A percentile compares a stretch with the other conserved stretches of the same genome.
Conservation (phyloP, 1,139 yeast species). For the Nakaseomyces delphensis region DNA sequence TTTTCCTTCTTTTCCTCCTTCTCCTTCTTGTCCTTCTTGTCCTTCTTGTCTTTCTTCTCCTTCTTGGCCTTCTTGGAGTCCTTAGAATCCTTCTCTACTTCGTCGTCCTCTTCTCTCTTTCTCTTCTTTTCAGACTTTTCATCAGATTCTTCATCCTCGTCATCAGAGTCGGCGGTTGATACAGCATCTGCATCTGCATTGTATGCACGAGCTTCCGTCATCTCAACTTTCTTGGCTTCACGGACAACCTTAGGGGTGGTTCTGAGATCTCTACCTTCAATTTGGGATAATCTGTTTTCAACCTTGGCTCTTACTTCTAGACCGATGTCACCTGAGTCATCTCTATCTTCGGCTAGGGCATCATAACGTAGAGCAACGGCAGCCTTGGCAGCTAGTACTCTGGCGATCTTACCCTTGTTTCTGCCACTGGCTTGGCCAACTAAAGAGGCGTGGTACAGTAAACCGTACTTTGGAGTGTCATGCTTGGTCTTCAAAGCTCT, state of each 20-base stretch:
- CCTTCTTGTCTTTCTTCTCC: conserved; percentile 37
- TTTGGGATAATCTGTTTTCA: conserved; percentile 86
- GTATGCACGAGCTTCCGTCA: conserved; percentile 77
- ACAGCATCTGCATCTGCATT: conserved; percentile 81
- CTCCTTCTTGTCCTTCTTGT: conserved; percentile 39
- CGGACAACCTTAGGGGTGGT: conserved; percentile 68
- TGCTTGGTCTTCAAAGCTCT: conserved; percentile 97
- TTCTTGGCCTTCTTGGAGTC: conserved; percentile 38
- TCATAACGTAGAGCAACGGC: conserved; percentile 95
- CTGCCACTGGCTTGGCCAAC: conserved; percentile 97
- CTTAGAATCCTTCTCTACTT: conserved; percentile 33
- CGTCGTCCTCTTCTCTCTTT: conserved; percentile 32
- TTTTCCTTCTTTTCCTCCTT: conserved; percentile 36
- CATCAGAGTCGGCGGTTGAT: conserved; percentile 36
- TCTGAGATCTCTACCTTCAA: conserved; percentile 91
- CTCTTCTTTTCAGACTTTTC: conserved; percentile 35
- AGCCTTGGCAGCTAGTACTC: conserved; percentile 97
- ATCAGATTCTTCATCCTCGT: conserved; percentile 34
- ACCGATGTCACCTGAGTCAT: conserved; percentile 91
- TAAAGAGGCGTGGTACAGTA: conserved; percentile 91
- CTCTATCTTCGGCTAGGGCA: conserved; percentile 94
- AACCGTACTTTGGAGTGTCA: conserved; percentile 97
- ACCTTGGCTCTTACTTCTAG: conserved; percentile 86
- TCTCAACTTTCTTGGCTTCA: conserved; percentile 75
- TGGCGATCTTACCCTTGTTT: conserved; percentile 97